Evolutionary conservation across 2,329 filamentous ascomycete genomes (phyloP), one percentile per base, ranked within the genome.

Genomic region (Sphaerulina musiva): DNA sequence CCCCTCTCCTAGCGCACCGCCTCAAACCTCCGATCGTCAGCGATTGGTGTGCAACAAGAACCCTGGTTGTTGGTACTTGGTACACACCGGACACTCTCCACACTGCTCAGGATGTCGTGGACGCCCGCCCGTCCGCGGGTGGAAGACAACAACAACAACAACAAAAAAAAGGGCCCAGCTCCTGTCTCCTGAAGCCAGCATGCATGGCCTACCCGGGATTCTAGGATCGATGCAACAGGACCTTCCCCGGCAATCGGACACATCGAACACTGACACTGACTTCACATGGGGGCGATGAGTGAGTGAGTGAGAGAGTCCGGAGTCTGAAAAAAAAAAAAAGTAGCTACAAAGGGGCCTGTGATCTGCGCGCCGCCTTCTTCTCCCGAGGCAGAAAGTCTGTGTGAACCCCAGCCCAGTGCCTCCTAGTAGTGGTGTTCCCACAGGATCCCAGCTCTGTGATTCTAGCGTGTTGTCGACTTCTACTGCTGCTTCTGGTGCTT

Each of bases 111-210:
- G 14, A 43, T 46, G 29, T 46, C 6, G 29, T 46, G 29, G 29
- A 26, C 9, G 44, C 44, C 11, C 17, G 17, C 26, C 7, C 20
- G 34, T 20, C 20, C 20, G 20, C 20, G 20, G 20, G 20, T 20
- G 20, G 20, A 20, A 20, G 20, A 20, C 20, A 20, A 20, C 20
- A 20, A 20, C 20, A 20, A 20, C 20, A 20, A 20, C 20, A 20
- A 20, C 20, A 20, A 20, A 20, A 20, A 40, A 48, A 34, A 10
- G 20, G 38, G 20, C 26, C 8, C 6, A 36, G 26, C 12, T 38
- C 38, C 31, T 23, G 31, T 38, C 47, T 50, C 47, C 47, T 50
- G 47, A 50, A 38, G 29, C 47, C 36, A 40, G 26, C 47, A 42
- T 43, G 38, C 36, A 32, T 14, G 12, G 42, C 4, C 40, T 23